A percentile compares a stretch with the other conserved stretches of the same genome.
These are phyloP conservation scores for Urostyla sp. DNA, from an alignment of 73 alveolate species.

Conservation along the genomic window DNA sequence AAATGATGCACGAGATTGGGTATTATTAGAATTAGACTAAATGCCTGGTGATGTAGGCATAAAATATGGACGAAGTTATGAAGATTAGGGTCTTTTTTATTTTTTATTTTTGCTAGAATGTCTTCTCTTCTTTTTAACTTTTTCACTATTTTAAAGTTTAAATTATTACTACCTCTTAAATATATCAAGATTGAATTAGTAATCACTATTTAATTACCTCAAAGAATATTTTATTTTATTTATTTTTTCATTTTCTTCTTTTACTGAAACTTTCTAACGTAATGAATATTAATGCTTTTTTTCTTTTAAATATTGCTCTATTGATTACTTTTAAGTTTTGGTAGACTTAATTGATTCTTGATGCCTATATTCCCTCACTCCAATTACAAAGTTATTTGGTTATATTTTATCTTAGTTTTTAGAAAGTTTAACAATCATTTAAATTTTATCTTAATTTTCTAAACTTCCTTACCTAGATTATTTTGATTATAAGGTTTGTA, in stretches of 20 bases:
- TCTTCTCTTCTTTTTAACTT: background rate
- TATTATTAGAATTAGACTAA: background rate
- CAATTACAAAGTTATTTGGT: background rate
- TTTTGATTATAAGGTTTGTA: background rate
- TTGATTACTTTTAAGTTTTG: no score
- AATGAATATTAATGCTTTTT: background rate
- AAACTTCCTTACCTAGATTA: background rate
- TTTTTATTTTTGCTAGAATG: constrained; percentile 14
- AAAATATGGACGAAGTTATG: background rate
- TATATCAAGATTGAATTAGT: background rate
- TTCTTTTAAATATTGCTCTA: constrained; percentile 12
- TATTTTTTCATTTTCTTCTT: constrained; percentile 1
- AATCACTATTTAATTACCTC: background rate
- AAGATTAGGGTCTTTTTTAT: background rate
- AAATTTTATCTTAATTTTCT: background rate
- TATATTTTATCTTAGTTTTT: background rate
- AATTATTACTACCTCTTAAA: constrained; percentile 10
- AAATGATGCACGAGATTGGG: background rate
- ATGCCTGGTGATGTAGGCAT: background rate
- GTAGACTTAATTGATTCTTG: no score
- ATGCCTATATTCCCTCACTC: background rate
- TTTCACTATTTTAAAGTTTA: background rate
- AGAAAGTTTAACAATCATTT: constrained; percentile 27
- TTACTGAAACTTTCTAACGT: background rate
- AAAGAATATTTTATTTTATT: constrained; percentile 25